These are phyloP conservation scores for Coemansia sp. DNA, from an alignment of 192 early-diverging fungal species.

Conservation along the genomic window DNA sequence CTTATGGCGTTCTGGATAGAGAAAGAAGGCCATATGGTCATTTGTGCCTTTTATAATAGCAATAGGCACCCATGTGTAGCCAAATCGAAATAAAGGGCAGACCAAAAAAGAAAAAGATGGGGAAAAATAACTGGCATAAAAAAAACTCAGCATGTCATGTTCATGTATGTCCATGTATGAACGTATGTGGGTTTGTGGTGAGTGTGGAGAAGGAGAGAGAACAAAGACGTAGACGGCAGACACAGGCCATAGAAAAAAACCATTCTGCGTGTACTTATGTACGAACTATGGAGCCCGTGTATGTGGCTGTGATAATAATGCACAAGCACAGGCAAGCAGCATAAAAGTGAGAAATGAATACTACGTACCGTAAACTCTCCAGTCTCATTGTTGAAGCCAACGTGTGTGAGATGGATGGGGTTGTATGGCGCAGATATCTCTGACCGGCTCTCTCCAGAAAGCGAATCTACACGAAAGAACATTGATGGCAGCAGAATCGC, in stretches of 20 bases:
- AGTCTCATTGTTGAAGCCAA: slow-evolving; percentile 94
- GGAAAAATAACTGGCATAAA: background rate
- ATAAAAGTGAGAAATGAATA: background rate
- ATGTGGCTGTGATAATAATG: slow-evolving; percentile 11
- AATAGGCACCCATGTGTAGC: slow-evolving; percentile 5
- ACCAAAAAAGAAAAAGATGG: slow-evolving; percentile 17
- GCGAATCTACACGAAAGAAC: slow-evolving; percentile 46
- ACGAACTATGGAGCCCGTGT: background rate
- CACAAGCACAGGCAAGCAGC: slow-evolving; percentile 7
- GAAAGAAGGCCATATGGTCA: background rate
- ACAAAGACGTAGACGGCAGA: background rate
- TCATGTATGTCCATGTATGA: slow-evolving; percentile 11
- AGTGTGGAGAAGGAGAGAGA: slow-evolving; percentile 3
- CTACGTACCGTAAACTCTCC: slow-evolving; percentile 85
- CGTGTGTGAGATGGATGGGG: slow-evolving; percentile 95
- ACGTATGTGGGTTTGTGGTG: slow-evolving; percentile 1
- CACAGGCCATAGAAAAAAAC: background rate
- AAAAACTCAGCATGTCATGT: slow-evolving; percentile 1
- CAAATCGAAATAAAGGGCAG: slow-evolving; percentile 1
- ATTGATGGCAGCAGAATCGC: background rate
- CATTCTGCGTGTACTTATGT: background rate
- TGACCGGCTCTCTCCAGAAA: slow-evolving; percentile 70
- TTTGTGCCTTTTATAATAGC: background rate
- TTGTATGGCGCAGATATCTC: slow-evolving; percentile 96
- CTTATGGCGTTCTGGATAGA: background rate